Evolutionary conservation across 108 stramenopile species (phyloP), one percentile per base, ranked within the genome.

Genomic region (Skeletonema marinoi): DNA sequence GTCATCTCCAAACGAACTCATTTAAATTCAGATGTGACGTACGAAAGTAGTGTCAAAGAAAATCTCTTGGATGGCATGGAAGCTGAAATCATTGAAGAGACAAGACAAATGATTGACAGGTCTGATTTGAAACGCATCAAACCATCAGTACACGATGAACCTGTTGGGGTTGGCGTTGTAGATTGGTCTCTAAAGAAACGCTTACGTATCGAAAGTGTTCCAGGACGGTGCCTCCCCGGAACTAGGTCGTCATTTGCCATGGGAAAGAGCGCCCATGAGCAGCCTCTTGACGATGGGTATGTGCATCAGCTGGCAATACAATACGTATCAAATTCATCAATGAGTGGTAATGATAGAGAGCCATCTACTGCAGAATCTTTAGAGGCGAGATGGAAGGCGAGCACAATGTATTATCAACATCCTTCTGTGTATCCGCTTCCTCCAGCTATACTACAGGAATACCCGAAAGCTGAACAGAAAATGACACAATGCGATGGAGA

Each of bases 151-250:
- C 54, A 66, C 31, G 71, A 70, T 13, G 64, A 73, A 41, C 77
- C 76, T 36, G 25, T 73, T 16, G 71, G 11, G 17, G 65, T 82
- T 11, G 78, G 74, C 12, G 44, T 75, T 5, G 58, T 80, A 58
- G 82, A 83, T 75, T 80, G 82, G 82, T 73, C 82, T 36, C 54
- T 83, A 12, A 83, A 83, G 36, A 77, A 68, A 36, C 82, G 82
- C 4, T 48, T 80, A 6, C 65, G 78, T n/a, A 51, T 83, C 10
- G 54, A 79, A 39, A 74, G 70, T 48, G 41, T 68, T 29, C 68
- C 74, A 19, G 65, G 68, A 69, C 64, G 78, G 29, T 70, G 69
- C 64, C 58, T 83, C 5, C 82, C 82, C 2, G 46, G 46, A 50
- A 54, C 56, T 30, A 41, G 38, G 16, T 36, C 41, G 13, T 60